Base-by-base conservation (phyloP, 192 early-diverging fungal genomes). In the Jimgerdemannia lactiflua region DNA sequence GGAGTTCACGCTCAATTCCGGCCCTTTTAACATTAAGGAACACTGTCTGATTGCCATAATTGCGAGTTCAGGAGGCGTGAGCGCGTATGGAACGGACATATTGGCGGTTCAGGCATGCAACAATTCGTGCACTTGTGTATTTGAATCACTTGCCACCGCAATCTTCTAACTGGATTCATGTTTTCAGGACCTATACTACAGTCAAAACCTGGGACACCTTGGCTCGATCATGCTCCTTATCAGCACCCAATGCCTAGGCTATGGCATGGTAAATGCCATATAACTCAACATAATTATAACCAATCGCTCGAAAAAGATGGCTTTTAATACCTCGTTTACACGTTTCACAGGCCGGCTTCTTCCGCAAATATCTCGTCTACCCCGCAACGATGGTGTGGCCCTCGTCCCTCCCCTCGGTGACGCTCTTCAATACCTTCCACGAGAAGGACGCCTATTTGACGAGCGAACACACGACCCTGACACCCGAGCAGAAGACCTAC, bases 181-280 rank as follows among this genome's bases (percentile, higher is more conserved):
- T n/a, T n/a, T n/a, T 1, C 29, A 70, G 4, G 80, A 76, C 0
- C 78, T 81, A 0, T 66, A 87, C 72, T 94, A 93, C 77, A 86
- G 92, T 64, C 86, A 86, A 72, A 82, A 88, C 42, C 85, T 93
- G 80, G 92, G 93, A 0, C 85, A 86, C 69, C 84, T 87, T 7
- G 84, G 88, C 63, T 86, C 87, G 70, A 69, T 95, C 4, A 71
- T 78, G 18, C 44, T 81, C 11, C 41, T 81, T 8, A 63, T 81
- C 8, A 76, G 72, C 10, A 81, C 80, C 4, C 80, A 81, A 42
- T 71, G 70, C 18, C 64, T 78, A 3, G 80, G 80, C 29, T 77
- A 78, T 67, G 80, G 80, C 10, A 77, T 81, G 41, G 80, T 54
- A 54, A 11, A 11, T 54, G 11, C 11, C 49, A 54, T 54, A 54